Conservation (phyloP, 2,329 filamentous ascomycete genomes). For the Fusarium domesticum region DNA sequence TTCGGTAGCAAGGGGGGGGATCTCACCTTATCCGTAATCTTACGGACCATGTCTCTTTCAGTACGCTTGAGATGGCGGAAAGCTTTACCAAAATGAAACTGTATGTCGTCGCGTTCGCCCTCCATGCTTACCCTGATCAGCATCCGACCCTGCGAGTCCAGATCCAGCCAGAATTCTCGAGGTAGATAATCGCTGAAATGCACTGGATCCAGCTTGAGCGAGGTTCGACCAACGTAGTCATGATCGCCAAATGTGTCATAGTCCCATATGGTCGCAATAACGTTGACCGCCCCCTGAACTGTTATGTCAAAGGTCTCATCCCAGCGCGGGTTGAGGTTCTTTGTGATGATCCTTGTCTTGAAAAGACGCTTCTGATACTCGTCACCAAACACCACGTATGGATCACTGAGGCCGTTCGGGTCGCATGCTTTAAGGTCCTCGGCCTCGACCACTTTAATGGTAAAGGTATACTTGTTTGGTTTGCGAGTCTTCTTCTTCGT, state of each 20-base stretch:
- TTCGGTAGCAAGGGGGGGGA: background rate
- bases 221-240: conserved; percentile 95
- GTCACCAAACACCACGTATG: conserved; percentile 93
- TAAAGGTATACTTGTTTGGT: conserved; percentile 91
- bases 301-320: conserved; percentile 97
- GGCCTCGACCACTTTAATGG: conserved; percentile 96
- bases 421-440: conserved; percentile 99
- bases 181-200: conserved; percentile 96
- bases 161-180: conserved; percentile 94
- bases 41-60: conserved; percentile 95
- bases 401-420: conserved; percentile 88
- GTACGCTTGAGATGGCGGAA: conserved; percentile 94
- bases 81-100: conserved; percentile 97
- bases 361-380: conserved; percentile 96
- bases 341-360: conserved; percentile 89
- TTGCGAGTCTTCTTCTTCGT: conserved; percentile 61
- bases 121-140: conserved; percentile 96
- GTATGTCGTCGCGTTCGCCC: conserved; percentile 94
- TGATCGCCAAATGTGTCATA: conserved; percentile 97
- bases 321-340: conserved; percentile 90
- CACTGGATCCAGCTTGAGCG: conserved; percentile 93
- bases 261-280: conserved; percentile 97
- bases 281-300: conserved; percentile 83
- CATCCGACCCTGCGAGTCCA: conserved; percentile 90
- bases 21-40: conserved; percentile 91